Evolutionary conservation across 2,329 filamentous ascomycete genomes (phyloP), one percentile per base, ranked within the genome.

Genomic region (Neobulgaria alba): DNA sequence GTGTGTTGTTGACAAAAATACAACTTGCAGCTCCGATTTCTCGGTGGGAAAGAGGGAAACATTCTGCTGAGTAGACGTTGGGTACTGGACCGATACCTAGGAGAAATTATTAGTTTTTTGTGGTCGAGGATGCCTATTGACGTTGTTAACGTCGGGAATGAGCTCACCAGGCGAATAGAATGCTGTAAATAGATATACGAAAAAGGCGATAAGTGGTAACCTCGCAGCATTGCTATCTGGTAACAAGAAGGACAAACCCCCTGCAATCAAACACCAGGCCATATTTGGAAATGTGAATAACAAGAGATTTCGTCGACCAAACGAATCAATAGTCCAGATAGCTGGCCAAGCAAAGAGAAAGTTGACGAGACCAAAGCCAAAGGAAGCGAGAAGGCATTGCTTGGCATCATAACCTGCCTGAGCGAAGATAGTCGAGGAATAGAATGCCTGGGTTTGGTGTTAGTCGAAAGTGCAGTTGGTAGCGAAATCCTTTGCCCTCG

Each of bases 271-370:
- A 8, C 75, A 77, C 74, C 76, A 78, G 14, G 71, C 72, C 76
- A 81, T 82, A 43, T 79, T 67, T 0, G 77, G 77, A 54, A 82
- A 80, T 2, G 77, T 81, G 58, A 81, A 79, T 1, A 80, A 62
- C 2, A 81, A 66, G 12, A 82, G 62, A 10, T 72, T 64, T 21
- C 77, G 70, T 33, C 77, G 72, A 14, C 77, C 77, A 50, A 71
- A 80, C 0, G 75, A 79, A 54, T 82, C 77, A 44, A 82, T 81
- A 0, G 77, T 81, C 30, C 18, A 64, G 3, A 69, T 65, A 77
- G 65, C 18, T 79, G 61, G n/a, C 75, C 74, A 2, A 77, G 73
- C 0, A 79, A 79, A 60, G 59, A 79, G 43, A 57, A 78, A 79
- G 59, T 81, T 81, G 43, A 81, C 66, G 20, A 77, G 58, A 36